phyloP scores from a whole-genome alignment of 225 moss, liverwort and hornwort genomes.

The Straminergon stramineum region DNA sequence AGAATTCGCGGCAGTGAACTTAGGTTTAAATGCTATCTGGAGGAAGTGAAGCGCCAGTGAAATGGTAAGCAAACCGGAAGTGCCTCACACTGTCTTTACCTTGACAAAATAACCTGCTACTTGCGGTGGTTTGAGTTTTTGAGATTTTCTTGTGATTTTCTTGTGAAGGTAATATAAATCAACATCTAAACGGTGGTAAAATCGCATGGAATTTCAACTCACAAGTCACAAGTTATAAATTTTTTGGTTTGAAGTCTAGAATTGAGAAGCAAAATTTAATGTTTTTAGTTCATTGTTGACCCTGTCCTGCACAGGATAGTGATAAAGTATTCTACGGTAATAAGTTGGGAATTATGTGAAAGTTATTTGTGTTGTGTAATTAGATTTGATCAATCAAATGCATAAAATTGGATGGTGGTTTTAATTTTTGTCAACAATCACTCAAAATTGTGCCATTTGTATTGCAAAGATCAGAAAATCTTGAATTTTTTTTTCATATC shows the following conservation, averaged over 20 bases:
- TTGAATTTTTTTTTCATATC: neutral
- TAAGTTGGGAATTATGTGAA: neutral
- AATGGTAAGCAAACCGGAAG: neutral
- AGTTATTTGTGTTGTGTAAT: neutral
- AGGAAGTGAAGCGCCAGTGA: neutral
- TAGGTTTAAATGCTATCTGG: no score
- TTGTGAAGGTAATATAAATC: no score
- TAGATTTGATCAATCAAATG: neutral
- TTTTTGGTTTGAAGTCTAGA: neutral
- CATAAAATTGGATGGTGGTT: neutral
- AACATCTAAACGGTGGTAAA: neutral
- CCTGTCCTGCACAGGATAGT: fast-evolving
- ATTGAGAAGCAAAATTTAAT: neutral
- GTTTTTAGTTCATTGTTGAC: neutral
- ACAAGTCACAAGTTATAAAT: neutral
- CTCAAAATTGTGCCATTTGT: neutral
- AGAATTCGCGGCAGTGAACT: neutral
- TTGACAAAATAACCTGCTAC: neutral
- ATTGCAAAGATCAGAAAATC: neutral
- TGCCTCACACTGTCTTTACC: neutral
- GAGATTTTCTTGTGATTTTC: neutral
- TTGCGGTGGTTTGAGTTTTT: neutral
- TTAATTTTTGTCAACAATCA: neutral
- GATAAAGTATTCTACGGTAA: neutral
- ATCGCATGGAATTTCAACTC: neutral